These are phyloP conservation scores for Polysphondylium violaceum DNA, from an alignment of 78 protist species.

Conservation along the genomic window DNA sequence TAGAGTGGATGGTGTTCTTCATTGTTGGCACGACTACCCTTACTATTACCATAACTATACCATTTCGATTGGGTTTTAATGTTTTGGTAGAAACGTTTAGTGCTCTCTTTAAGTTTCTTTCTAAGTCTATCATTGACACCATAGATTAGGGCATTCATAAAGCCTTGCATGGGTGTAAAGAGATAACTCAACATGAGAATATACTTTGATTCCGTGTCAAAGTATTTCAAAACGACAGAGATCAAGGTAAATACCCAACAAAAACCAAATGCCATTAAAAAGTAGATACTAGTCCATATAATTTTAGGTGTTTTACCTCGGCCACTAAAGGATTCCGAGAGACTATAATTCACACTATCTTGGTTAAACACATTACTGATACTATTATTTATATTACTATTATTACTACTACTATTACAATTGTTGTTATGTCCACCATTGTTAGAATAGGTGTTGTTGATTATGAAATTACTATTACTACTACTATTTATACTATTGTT, in stretches of 20 bases:
- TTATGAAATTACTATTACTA: not conserved
- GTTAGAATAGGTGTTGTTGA: not conserved
- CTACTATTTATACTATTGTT: not conserved
- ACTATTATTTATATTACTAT: not conserved
- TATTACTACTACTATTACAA: not conserved
- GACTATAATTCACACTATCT: too few species aligned
- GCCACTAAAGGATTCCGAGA: not conserved
- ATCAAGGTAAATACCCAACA: slow-evolving; percentile 27
- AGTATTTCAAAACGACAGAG: not conserved
- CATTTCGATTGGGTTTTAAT: not conserved
- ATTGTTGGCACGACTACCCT: not conserved
- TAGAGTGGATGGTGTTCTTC: too few species aligned
- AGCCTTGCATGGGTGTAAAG: slow-evolving; percentile 41
- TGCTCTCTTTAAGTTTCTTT: slow-evolving; percentile 18
- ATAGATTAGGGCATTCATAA: slow-evolving; percentile 21
- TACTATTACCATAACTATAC: not conserved
- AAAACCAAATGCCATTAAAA: slow-evolving; percentile 41
- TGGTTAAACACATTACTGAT: not conserved
- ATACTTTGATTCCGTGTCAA: not conserved
- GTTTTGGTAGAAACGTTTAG: not conserved
- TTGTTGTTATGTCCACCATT: not conserved
- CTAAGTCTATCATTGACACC: slow-evolving; percentile 42
- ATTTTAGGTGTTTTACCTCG: slow-evolving; percentile 37
- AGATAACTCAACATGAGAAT: slow-evolving; percentile 1
- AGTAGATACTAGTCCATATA: slow-evolving; percentile 38